Conservation (phyloP, 306 rosid genomes). For the Senna tora region DNA sequence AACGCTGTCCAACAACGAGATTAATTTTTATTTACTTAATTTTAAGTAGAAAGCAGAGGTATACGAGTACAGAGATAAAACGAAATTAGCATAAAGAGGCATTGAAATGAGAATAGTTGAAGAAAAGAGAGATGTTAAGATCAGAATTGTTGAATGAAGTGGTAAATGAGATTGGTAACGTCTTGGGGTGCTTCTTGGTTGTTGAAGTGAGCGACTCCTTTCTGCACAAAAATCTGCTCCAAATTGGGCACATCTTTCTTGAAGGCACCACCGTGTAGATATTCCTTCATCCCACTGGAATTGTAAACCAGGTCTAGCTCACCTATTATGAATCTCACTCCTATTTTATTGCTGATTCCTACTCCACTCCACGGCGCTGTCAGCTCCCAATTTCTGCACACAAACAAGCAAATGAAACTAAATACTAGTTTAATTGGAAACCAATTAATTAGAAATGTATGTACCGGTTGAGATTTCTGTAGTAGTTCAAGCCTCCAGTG, state of each 20-base stretch:
- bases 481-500: slow-evolving; percentile 55
- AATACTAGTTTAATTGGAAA: too few relatives aligned
- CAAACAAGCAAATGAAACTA: too few relatives aligned
- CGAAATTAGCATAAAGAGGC: too few relatives aligned
- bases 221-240: slow-evolving; percentile 29
- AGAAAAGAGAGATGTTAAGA: too few relatives aligned
- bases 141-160: slow-evolving; percentile 35
- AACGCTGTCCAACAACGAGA: too few relatives aligned
- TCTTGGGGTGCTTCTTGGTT: slow-evolving; percentile 46
- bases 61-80: too few relatives aligned
- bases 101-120: too few relatives aligned
- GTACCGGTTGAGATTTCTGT: slow-evolving; percentile 40
- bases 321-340: slow-evolving; percentile 37
- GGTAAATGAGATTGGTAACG: slow-evolving; percentile 33
- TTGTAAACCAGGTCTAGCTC: slow-evolving; percentile 41
- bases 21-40: too few relatives aligned
- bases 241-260: slow-evolving; percentile 33
- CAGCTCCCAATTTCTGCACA: slow-evolving; percentile 52
- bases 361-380: slow-evolving; percentile 43
- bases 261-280: slow-evolving; percentile 23
- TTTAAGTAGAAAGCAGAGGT: too few relatives aligned
- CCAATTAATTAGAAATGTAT: neutral
- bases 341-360: slow-evolving; percentile 26
- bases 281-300: slow-evolving; percentile 19
- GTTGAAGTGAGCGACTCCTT: slow-evolving; percentile 39